Percentiles rank a stretch among this genome's conserved stretches.
phyloP scores from a whole-genome alignment of 345 rosid species.

The Eucalyptus marginata region DNA sequence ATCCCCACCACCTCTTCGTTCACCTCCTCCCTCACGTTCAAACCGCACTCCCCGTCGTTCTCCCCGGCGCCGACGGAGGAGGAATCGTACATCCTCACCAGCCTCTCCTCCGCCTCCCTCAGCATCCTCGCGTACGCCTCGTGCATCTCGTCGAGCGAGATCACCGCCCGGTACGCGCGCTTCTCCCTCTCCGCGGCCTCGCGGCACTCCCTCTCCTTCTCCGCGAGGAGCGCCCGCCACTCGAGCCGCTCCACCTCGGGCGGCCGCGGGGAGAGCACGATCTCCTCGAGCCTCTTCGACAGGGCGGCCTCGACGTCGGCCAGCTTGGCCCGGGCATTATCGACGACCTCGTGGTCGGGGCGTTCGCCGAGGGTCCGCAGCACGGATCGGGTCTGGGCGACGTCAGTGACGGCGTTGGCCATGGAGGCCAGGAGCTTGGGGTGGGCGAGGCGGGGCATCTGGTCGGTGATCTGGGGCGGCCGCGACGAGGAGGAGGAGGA shows the following conservation, averaged over 20 bases:
- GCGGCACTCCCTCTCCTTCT: conserved; percentile 49
- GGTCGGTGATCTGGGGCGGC: conserved; percentile 15
- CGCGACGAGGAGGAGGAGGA: conserved; percentile 2
- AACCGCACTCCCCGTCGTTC: not conserved
- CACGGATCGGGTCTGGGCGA: conserved; percentile 69
- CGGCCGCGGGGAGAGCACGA: conserved; percentile 56
- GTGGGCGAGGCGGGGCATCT: conserved; percentile 55
- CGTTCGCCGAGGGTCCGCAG: conserved; percentile 81
- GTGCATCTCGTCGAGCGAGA: conserved; percentile 79
- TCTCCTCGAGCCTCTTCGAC: conserved; percentile 60
- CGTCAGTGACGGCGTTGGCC: conserved; percentile 63
- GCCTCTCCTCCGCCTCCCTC: conserved; percentile 69
- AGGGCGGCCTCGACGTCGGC: conserved; percentile 42
- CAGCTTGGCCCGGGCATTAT: conserved; percentile 50
- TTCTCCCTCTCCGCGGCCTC: conserved; percentile 48
- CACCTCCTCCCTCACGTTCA: conserved; percentile 27
- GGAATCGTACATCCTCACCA: conserved; percentile 54
- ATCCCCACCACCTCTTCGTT: conserved; percentile 33
- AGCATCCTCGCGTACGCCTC: conserved; percentile 59
- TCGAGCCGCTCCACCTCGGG: conserved; percentile 30
- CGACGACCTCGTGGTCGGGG: conserved; percentile 89
- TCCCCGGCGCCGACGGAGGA: conserved; percentile 23
- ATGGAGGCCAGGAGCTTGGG: conserved; percentile 67
- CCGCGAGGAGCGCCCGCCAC: conserved; percentile 44
- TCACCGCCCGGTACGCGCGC: conserved; percentile 25